Percentiles rank a stretch among this genome's conserved stretches.
These are phyloP conservation scores for Torrubiellomyces zombiae DNA, from an alignment of 2,329 filamentous ascomycete species.

Conservation along the genomic window DNA sequence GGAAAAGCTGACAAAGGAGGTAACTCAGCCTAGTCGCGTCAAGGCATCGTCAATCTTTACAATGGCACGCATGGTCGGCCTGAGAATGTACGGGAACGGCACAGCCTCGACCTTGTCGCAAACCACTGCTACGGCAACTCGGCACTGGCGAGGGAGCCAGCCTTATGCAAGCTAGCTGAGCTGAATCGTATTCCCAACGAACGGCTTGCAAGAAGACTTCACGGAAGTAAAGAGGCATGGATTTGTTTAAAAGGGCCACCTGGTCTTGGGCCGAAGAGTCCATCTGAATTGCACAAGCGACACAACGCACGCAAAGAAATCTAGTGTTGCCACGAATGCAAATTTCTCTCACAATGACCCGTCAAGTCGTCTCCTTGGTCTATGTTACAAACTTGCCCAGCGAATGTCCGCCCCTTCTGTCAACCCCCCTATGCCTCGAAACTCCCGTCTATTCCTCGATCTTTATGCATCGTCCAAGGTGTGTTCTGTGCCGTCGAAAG, in stretches of 20 bases:
- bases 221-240: too few relatives aligned
- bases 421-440: conserved; percentile 7
- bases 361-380: conserved; percentile 11
- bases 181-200: too few relatives aligned
- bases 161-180: too few relatives aligned
- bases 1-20: conserved; percentile 1
- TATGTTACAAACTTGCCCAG: conserved; percentile 12
- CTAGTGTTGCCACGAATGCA: conserved; percentile 3
- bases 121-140: too few relatives aligned
- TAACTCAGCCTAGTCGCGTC: conserved; percentile 1
- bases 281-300: too few relatives aligned
- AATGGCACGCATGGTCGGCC: neutral
- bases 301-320: neutral
- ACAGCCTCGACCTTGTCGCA: too few relatives aligned
- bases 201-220: too few relatives aligned
- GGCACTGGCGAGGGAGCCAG: too few relatives aligned
- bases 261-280: too few relatives aligned
- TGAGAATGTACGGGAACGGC: too few relatives aligned
- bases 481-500: neutral
- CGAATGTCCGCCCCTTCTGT: conserved; percentile 9
- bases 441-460: neutral
- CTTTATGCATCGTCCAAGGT: neutral
- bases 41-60: neutral
- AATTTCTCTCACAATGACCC: conserved; percentile 6
- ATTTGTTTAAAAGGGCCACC: too few relatives aligned